These are phyloP conservation scores for Albifimbria verrucaria DNA, from an alignment of 2,329 filamentous ascomycete genomes.

Conservation along the genomic window DNA sequence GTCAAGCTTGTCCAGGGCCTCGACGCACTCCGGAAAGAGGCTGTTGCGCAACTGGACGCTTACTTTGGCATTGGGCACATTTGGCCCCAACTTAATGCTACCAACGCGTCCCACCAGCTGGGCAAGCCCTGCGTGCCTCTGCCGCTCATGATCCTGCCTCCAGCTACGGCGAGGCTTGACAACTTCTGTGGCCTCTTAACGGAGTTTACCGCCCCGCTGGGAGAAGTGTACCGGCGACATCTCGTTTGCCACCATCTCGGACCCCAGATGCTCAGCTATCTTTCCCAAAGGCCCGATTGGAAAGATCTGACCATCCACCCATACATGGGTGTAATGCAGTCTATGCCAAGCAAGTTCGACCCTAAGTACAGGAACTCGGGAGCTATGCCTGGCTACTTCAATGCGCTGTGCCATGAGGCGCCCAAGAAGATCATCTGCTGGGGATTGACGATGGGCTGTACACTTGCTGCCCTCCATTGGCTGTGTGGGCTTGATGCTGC, in stretches of 20 bases:
- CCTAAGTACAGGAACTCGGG: neutral
- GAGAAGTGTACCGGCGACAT: neutral
- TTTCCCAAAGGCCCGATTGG: too few species aligned
- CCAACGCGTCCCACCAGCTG: too few species aligned
- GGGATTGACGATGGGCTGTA: conserved; percentile 13
- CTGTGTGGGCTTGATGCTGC: conserved; percentile 15
- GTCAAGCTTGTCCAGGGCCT: neutral
- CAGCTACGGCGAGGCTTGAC: neutral
- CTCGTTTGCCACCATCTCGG: too few species aligned
- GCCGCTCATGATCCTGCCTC: neutral
- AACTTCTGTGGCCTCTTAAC: neutral
- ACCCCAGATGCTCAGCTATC: too few species aligned
- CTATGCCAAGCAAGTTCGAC: neutral
- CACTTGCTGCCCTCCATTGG: conserved; percentile 22
- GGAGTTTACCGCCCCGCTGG: neutral
- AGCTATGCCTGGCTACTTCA: conserved; percentile 15
- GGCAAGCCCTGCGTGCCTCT: neutral
- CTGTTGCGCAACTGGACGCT: neutral
- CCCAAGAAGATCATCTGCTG: neutral
- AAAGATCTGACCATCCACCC: conserved; percentile 8
- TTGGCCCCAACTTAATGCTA: neutral
- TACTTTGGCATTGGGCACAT: neutral
- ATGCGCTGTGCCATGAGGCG: conserved; percentile 14
- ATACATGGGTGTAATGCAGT: conserved; percentile 6
- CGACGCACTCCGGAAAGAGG: neutral